phyloP scores from a whole-genome alignment of 1,139 yeast genomes.

The Suhomyces bokatorum region DNA sequence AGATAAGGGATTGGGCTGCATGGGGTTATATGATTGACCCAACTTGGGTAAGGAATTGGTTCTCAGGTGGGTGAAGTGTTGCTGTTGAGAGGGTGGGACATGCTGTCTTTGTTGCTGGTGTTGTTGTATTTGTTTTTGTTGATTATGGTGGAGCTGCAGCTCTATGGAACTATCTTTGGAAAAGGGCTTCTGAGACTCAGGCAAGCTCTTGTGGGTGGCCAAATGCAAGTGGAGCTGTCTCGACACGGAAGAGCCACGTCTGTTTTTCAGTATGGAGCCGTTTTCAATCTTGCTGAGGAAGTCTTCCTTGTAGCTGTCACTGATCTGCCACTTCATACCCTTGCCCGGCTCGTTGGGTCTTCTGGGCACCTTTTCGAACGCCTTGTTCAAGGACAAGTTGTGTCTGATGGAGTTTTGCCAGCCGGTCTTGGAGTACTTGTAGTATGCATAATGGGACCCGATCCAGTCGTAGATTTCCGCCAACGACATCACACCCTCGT shows the following conservation, averaged over 20 bases:
- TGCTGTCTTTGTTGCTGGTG: constrained; percentile 14
- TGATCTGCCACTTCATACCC: constrained; percentile 98
- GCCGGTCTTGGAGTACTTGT: constrained; percentile 91
- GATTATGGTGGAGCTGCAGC: constrained; percentile 20
- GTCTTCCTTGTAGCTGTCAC: constrained; percentile 80
- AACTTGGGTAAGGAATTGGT: constrained; percentile 23
- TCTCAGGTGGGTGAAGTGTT: constrained; percentile 17
- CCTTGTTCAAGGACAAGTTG: constrained; percentile 76
- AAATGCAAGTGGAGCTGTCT: constrained; percentile 75
- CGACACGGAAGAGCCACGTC: constrained; percentile 78
- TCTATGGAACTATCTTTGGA: constrained; percentile 24
- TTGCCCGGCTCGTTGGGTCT: constrained; percentile 96
- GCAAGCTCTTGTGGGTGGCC: constrained; percentile 68
- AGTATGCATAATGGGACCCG: constrained; percentile 82
- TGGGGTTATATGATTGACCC: constrained; percentile 22
- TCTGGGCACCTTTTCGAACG: constrained; percentile 93
- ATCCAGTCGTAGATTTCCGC: constrained; percentile 94
- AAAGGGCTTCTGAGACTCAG: constrained; percentile 45
- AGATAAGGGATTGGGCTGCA: constrained; percentile 28
- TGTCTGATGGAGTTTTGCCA: constrained; percentile 88
- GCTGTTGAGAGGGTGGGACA: constrained; percentile 8
- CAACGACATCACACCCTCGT: constrained; percentile 84
- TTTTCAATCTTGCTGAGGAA: constrained; percentile 75
- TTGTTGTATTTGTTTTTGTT: constrained; percentile 17
- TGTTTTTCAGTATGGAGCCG: constrained; percentile 70